Base-by-base conservation (phyloP, 805 yeast species). In the Candida qinlingensis region DNA sequence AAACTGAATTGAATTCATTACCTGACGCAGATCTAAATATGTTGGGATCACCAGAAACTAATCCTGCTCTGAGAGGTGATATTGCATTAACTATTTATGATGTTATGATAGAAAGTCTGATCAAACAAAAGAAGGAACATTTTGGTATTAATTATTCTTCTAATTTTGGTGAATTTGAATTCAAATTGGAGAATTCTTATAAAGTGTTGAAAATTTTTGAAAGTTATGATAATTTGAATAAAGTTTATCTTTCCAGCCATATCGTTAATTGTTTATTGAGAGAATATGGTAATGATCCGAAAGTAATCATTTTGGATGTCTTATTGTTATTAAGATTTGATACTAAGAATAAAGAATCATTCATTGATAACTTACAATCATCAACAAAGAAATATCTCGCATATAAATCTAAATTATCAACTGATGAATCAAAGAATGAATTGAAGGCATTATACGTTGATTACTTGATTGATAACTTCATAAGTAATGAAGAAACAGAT, bases 11-110 rank as follows among this genome's bases (percentile, higher is more conserved):
- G 60, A 80, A 83, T 48, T 76, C 78, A 45, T 73, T 91, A 53
- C 97, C 97, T 0, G 97, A 90, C 54, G 87, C 90, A 33, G 94
- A 90, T 61, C 75, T 88, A 72, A 83, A 81, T 58, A 82, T 88
- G 75, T 72, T 91, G 55, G 97, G 97, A 28, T 81, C 82, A 53
- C 83, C 85, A n/a, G 95, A 87, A 43, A 79, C 88, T 28, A 86
- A 85, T 58, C 91, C 92, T 7, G 92, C 89, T 0, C 64, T 86
- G 49, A 76, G 77, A 51, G 92, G 94, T 48, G 89, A 85, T 59
- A 73, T 86, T 47, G 86, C 86, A 1, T 64, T 84, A 48, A 76
- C 87, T 0, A 75, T 92, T 54, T 80, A 82, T 71, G 81, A 92
- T 71, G 68, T 61, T 81, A 59, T 81, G 83, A 48, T 70, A 82